Percentiles rank a stretch among this genome's conserved stretches.
Evolutionary conservation across 371 early-diverging fungal species (phyloP).

Genomic region (Zancudomyces culisetae): DNA sequence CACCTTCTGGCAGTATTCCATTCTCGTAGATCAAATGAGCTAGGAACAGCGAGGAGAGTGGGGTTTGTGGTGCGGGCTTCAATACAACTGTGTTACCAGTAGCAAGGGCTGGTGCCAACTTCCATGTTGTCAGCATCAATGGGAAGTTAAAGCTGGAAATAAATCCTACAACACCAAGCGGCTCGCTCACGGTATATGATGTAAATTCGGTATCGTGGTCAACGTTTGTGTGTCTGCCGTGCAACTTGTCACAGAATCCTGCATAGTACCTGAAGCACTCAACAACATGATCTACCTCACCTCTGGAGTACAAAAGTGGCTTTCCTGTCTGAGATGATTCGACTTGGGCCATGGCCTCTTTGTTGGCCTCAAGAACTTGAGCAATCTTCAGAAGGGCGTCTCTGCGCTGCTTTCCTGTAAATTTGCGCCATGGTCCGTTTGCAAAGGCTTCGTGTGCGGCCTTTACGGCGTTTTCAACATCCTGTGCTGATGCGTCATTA

Average conservation of each 20-base stretch:
- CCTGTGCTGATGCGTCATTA: constrained; percentile 43
- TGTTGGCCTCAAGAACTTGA: constrained; percentile 45
- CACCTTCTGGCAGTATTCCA: constrained; percentile 35
- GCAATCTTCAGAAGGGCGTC: constrained; percentile 50
- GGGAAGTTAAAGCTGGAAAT: constrained; percentile 75
- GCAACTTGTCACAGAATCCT: constrained; percentile 66
- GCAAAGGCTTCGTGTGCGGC: constrained; percentile 50
- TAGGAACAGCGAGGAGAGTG: constrained; percentile 32
- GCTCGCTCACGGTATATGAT: constrained; percentile 51
- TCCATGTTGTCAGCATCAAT: constrained; percentile 56
- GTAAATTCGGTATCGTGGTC: constrained; percentile 24
- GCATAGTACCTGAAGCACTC: constrained; percentile 59
- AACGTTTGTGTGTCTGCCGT: constrained; percentile 25
- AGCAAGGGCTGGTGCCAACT: constrained; percentile 69
- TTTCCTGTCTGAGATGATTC: constrained; percentile 83
- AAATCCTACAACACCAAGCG: constrained; percentile 59
- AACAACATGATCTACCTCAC: constrained; percentile 42
- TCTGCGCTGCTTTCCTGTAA: constrained; percentile 36
- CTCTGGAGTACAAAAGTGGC: constrained; percentile 33
- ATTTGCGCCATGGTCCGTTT: constrained; percentile 36
- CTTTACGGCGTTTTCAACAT: constrained; percentile 54
- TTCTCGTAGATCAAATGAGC: constrained; percentile 23
- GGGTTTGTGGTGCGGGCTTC: constrained; percentile 49
- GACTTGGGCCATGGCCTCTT: constrained; percentile 43
- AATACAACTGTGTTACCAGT: constrained; percentile 40